Evolutionary conservation across 331 rosid species (phyloP), one percentile per base, ranked within the genome.

Genomic region (Quercus lobata): DNA sequence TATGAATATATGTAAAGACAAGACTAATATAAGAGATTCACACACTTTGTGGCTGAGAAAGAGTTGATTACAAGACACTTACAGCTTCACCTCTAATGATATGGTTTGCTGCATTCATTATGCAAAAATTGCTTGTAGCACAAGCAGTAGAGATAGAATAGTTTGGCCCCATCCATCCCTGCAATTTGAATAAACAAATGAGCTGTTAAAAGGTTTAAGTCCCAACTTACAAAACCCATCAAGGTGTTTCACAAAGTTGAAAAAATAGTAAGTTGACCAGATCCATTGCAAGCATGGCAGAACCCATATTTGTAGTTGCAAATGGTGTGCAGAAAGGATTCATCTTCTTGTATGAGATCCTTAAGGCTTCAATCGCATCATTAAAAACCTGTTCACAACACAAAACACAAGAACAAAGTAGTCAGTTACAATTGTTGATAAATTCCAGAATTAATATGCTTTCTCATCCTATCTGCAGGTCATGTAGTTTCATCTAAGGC

Each of bases 101-200:
- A 80, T 94, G 98, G 86, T 94, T 87, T 41, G 98, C 97, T 12
- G 98, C 97, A 87, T 83, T 92, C 88, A 90, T 75, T 82, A 94
- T 90, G 84, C 97, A 94, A 80, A 87, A 92, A 89, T 94, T 94
- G 89, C 98, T 92, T 27, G 98, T 94, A 62, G 98, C 97, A 89
- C 97, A 94, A 72, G 98, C 98, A 74, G 98, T 96, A 74, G 96
- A 91, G 78, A 96, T 96, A 55, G 99, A 96, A 86, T 96, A 96
- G 84, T 96, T 94, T 54, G 98, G 98, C 79, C 97, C 98, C 98
- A 94, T 94, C 98, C 98, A 92, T 56, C 98, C 98, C 98, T 94
- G 81, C 73, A 89, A 84, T 79, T 58, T 22, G 73, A 49, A 70
- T 68, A 52, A 81, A 29, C 27, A 25, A 79, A 57, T 54, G 62